Percentiles rank a stretch among this genome's conserved stretches.
These are phyloP conservation scores for Kuraishia hungarica DNA, from an alignment of 805 yeast species.

Conservation along the genomic window DNA sequence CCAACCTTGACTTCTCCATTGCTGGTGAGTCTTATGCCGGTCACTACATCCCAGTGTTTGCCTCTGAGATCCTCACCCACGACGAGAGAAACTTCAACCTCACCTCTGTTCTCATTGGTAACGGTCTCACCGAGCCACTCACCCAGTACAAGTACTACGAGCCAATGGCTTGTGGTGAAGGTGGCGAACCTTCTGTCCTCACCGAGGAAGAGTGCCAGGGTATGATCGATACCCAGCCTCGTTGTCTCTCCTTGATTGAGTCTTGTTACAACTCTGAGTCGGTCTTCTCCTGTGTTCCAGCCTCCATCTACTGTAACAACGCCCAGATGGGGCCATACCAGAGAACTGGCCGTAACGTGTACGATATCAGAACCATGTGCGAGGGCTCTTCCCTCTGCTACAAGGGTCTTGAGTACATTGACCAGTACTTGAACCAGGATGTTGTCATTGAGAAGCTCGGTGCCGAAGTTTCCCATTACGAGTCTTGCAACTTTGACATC, in stretches of 20 bases:
- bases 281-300: conserved; percentile 85
- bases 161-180: conserved; percentile 94
- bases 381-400: conserved; percentile 67
- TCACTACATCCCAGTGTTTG: conserved; percentile 87
- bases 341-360: conserved; percentile 82
- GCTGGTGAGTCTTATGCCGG: conserved; percentile 95
- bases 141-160: conserved; percentile 70
- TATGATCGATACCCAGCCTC: conserved; percentile 60
- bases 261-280: conserved; percentile 70
- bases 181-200: conserved; percentile 71
- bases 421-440: conserved; percentile 67
- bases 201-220: conserved; percentile 70
- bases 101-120: conserved; percentile 78
- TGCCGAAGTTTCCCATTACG: conserved; percentile 75
- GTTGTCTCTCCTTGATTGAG: conserved; percentile 70
- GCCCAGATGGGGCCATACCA: conserved; percentile 76
- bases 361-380: conserved; percentile 80
- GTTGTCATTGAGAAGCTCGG: conserved; percentile 79
- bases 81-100: conserved; percentile 48
- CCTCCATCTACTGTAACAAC: conserved; percentile 82
- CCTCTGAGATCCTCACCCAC: conserved; percentile 67
- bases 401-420: conserved; percentile 67
- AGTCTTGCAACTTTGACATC: conserved; percentile 71
- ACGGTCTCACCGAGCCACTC: conserved; percentile 83
- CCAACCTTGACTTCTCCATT: conserved; percentile 59